A percentile compares a stretch with the other conserved stretches of the same genome.
Conservation (phyloP, 2,329 filamentous ascomycete species). For the Fusarium sp. region DNA sequence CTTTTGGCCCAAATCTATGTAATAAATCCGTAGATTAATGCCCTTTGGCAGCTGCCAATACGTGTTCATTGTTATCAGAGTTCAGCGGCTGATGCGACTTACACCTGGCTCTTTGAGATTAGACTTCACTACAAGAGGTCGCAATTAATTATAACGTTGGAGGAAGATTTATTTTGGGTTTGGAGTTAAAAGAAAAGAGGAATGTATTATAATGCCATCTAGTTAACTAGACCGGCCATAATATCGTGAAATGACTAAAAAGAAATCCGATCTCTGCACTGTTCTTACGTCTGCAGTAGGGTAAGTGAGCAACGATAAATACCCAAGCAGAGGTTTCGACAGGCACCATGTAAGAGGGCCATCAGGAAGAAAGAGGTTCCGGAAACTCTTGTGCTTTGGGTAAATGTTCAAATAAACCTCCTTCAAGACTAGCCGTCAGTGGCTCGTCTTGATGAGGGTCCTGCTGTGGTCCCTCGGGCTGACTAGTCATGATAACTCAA, state of each 20-base stretch:
- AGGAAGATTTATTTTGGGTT: background rate
- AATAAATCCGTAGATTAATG: background rate
- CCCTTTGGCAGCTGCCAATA: background rate
- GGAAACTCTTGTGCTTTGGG: background rate
- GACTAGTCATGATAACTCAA: conserved; percentile 13
- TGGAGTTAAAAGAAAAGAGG: background rate
- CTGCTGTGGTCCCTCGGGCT: background rate
- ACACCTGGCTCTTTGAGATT: background rate
- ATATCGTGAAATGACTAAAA: background rate
- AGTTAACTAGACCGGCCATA: background rate
- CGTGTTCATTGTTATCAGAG: background rate
- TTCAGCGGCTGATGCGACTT: background rate
- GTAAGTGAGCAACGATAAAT: background rate
- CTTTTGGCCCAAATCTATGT: background rate
- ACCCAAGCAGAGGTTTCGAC: background rate
- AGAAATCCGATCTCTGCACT: background rate
- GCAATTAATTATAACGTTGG: background rate
- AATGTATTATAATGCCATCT: background rate
- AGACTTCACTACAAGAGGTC: background rate
- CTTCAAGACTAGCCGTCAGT: background rate
- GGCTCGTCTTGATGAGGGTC: background rate
- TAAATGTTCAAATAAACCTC: background rate
- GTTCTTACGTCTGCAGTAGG: background rate
- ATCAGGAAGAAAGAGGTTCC: background rate
- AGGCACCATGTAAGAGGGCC: background rate